These are phyloP conservation scores for Camellia lanceoleosa DNA, from an alignment of 148 eudicot genomes.

Conservation along the genomic window DNA sequence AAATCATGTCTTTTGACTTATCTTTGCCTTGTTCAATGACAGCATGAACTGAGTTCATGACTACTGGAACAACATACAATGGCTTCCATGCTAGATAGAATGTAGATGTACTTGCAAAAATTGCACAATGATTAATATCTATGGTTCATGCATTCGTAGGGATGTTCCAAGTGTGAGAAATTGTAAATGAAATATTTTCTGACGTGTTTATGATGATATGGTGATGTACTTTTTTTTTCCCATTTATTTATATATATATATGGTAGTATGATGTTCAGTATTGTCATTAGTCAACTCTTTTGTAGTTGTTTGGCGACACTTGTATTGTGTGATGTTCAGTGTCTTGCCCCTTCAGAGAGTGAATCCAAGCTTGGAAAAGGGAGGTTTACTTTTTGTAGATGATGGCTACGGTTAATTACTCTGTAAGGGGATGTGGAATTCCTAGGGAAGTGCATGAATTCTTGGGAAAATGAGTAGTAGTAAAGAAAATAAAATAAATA, in stretches of 20 bases:
- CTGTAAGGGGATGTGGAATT: not conserved
- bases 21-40: not conserved
- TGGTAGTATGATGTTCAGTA: too few relatives aligned
- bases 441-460: not conserved
- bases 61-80: not conserved
- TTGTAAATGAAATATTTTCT: not conserved
- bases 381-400: not conserved
- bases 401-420: not conserved
- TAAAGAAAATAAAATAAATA: too few relatives aligned
- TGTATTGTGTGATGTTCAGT: not conserved
- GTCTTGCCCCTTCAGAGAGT: not conserved
- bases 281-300: not conserved
- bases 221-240: not conserved
- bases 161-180: not conserved
- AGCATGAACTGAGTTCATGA: not conserved
- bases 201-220: not conserved
- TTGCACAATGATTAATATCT: not conserved
- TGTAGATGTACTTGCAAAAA: not conserved
- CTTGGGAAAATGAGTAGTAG: not conserved
- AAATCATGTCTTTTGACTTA: not conserved
- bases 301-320: not conserved
- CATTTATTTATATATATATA: too few relatives aligned
- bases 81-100: not conserved
- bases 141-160: not conserved
- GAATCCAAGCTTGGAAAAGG: not conserved